Evolutionary conservation across 257 asterid genomes (phyloP).

Genomic region (Schizonepeta tenuifolia): DNA sequence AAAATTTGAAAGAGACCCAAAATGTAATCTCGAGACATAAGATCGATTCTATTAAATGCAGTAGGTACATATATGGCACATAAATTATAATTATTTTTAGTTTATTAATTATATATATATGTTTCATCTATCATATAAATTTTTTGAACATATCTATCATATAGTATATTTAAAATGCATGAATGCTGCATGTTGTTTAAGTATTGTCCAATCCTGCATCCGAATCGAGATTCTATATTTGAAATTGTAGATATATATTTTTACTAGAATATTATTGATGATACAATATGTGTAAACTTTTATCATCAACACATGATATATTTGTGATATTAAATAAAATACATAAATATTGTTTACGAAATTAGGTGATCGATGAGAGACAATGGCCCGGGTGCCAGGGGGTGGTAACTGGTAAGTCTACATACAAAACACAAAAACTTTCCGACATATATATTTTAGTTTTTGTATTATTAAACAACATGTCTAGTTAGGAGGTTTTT

Average conservation of each 20-base stretch:
- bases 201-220: neutral
- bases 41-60: conserved; percentile 22
- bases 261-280: neutral
- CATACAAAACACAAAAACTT: neutral
- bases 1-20: neutral
- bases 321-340: neutral
- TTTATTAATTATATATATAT: too few species aligned
- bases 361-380: conserved; percentile 21
- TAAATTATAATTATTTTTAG: too few species aligned
- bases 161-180: too few species aligned
- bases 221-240: neutral
- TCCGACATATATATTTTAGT: neutral
- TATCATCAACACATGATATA: neutral
- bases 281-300: neutral
- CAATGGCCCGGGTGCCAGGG: conserved; percentile 30
- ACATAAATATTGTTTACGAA: neutral
- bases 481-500: conserved; percentile 25
- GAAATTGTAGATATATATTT: neutral
- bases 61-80: conserved; percentile 19
- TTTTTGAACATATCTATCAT: too few species aligned
- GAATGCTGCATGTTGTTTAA: conserved; percentile 7
- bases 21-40: neutral
- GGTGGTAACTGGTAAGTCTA: neutral
- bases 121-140: too few species aligned
- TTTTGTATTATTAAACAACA: conserved; percentile 2